Evolutionary conservation across 2,329 filamentous ascomycete genomes (phyloP).

Genomic region (Pseudocercospora crystallina): DNA sequence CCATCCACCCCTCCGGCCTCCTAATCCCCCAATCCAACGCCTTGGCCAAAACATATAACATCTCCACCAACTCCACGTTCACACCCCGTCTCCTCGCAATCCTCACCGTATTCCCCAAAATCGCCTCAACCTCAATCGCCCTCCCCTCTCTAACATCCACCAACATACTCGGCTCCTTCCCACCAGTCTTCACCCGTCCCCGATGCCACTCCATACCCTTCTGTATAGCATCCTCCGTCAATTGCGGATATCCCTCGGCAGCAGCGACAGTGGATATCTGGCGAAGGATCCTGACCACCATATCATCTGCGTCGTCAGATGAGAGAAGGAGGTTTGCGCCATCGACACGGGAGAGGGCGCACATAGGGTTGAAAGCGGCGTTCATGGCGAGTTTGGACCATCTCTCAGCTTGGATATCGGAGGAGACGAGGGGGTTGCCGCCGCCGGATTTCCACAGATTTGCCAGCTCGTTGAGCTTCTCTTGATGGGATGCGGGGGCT

Average conservation of each 20-base stretch:
- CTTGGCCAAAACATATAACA: slow-evolving; percentile 46
- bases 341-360: slow-evolving; percentile 54
- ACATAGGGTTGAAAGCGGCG: slow-evolving; percentile 60
- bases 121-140: slow-evolving; percentile 52
- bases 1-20: slow-evolving; percentile 2
- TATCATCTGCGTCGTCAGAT: slow-evolving; percentile 39
- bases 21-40: slow-evolving; percentile 28
- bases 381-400: slow-evolving; percentile 63
- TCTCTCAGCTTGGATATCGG: slow-evolving; percentile 56
- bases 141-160: slow-evolving; percentile 46
- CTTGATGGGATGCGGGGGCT: slow-evolving; percentile 8
- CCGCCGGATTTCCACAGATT: slow-evolving; percentile 35
- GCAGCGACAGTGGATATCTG: slow-evolving; percentile 45
- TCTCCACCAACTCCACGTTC: slow-evolving; percentile 40
- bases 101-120: slow-evolving; percentile 47
- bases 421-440: slow-evolving; percentile 49
- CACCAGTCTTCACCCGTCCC: slow-evolving; percentile 39
- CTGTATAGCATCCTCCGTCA: slow-evolving; percentile 40
- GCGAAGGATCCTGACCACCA: slow-evolving; percentile 44
- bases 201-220: slow-evolving; percentile 41
- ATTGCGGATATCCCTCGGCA: slow-evolving; percentile 38
- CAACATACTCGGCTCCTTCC: slow-evolving; percentile 51
- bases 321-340: slow-evolving; percentile 51
- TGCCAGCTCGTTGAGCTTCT: slow-evolving; percentile 14
- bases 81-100: slow-evolving; percentile 44